Percentiles rank a stretch among this genome's conserved stretches.
Conservation (phyloP, 176 grass and related monocot genomes). For the Hordeum marinum region DNA sequence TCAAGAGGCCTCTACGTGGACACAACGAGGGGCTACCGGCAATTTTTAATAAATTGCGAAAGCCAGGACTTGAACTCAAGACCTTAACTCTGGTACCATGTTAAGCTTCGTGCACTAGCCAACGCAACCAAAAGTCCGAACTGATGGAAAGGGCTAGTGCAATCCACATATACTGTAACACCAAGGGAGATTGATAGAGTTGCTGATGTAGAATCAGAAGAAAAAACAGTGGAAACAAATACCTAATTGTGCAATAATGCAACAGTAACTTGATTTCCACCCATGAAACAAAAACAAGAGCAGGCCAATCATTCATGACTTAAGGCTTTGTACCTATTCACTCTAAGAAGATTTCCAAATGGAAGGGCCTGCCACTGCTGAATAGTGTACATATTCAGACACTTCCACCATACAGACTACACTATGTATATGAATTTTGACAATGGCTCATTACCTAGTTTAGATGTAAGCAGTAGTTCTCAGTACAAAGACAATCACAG, state of each 20-base stretch:
- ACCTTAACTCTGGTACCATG: too few species aligned
- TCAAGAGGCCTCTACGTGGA: too few species aligned
- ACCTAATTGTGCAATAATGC: neutral
- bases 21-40: too few species aligned
- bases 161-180: too few species aligned
- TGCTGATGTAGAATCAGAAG: neutral
- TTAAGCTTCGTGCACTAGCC: too few species aligned
- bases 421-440: neutral
- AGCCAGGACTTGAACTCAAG: too few species aligned
- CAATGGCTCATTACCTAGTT: neutral
- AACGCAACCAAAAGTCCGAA: too few species aligned
- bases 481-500: neutral
- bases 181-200: neutral
- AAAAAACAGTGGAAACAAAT: neutral
- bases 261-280: neutral
- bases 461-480: conserved; percentile 8
- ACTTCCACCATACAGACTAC: neutral
- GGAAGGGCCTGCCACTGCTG: neutral
- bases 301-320: neutral
- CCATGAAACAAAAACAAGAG: neutral
- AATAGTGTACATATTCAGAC: conserved; percentile 14
- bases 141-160: too few species aligned
- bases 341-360: neutral
- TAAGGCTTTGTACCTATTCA: neutral
- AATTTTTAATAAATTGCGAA: too few species aligned